A percentile compares a stretch with the other conserved stretches of the same genome.
Evolutionary conservation across 768 basidiomycete genomes (phyloP).

Genomic region (Naganishia antarctica): DNA sequence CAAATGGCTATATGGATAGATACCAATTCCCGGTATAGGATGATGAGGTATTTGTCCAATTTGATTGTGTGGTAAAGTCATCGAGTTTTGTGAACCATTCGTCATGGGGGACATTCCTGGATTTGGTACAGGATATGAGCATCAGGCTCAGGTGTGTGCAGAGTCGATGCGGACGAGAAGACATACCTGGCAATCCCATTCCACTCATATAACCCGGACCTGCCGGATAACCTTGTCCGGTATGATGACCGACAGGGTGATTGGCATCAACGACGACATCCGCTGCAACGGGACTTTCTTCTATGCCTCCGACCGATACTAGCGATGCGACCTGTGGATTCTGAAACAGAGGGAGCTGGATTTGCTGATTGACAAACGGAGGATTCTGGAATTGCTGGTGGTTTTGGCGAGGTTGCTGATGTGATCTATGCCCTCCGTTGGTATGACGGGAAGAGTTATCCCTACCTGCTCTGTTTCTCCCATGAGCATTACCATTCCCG

Average conservation of each 20-base stretch:
- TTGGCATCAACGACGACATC: neutral
- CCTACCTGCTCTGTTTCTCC: slow-evolving; percentile 10
- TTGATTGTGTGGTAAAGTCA: neutral
- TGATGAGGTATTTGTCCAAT: neutral
- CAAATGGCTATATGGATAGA: slow-evolving; percentile 26
- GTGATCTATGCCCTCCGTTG: neutral
- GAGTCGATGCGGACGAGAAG: neutral
- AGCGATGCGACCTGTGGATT: no score
- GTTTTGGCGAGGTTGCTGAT: no score
- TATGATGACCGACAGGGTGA: neutral
- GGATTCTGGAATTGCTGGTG: slow-evolving; percentile 1
- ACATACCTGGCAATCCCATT: neutral
- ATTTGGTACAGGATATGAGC: no score
- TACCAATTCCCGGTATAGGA: slow-evolving; percentile 8
- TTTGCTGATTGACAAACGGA: neutral
- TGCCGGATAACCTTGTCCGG: neutral
- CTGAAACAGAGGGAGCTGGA: neutral
- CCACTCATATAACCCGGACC: neutral
- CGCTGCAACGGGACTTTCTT: neutral
- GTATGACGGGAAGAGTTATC: neutral
- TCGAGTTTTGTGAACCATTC: neutral
- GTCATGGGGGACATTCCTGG: slow-evolving; percentile 5
- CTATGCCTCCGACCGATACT: neutral
- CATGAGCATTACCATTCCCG: neutral
- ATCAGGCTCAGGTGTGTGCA: neutral